A percentile compares a stretch with the other conserved stretches of the same genome.
Evolutionary conservation across 225 moss, liverwort and hornwort genomes (phyloP).

Genomic region (Straminergon stramineum): DNA sequence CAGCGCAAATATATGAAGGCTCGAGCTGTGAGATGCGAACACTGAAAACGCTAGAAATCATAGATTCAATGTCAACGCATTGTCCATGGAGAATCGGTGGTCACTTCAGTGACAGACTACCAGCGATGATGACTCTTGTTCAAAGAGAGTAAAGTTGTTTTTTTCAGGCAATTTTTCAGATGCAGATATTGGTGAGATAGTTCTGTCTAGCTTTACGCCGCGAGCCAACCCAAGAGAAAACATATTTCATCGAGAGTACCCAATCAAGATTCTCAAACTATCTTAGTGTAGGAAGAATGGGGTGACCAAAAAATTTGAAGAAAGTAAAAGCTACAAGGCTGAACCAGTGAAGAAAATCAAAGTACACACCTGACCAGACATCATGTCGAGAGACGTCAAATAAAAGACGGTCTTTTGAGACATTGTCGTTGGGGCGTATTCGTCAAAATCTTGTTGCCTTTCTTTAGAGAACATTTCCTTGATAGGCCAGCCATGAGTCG

Average conservation of each 20-base stretch:
- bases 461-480: slow-evolving; percentile 56
- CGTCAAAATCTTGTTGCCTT: slow-evolving; percentile 44
- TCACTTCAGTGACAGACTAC: background rate
- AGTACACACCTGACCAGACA: slow-evolving; percentile 55
- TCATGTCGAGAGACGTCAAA: slow-evolving; percentile 62
- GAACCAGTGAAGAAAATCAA: background rate
- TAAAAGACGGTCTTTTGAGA: slow-evolving; percentile 58
- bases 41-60: background rate
- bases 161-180: background rate
- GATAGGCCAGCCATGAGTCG: slow-evolving; percentile 48
- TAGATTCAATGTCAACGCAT: background rate
- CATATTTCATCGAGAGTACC: background rate
- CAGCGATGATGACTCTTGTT: background rate
- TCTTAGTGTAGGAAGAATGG: background rate
- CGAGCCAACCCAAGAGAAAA: background rate
- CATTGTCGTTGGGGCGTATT: slow-evolving; percentile 59
- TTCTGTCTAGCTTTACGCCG: background rate
- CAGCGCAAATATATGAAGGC: background rate
- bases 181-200: background rate
- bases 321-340: background rate
- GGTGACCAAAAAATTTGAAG: background rate
- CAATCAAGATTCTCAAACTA: background rate
- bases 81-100: background rate
- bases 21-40: background rate
- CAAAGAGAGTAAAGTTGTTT: background rate